Percentiles rank a stretch among this genome's conserved stretches.
These are phyloP conservation scores for Naganishia albida DNA, from an alignment of 1,284 basidiomycete species.

Conservation along the genomic window DNA sequence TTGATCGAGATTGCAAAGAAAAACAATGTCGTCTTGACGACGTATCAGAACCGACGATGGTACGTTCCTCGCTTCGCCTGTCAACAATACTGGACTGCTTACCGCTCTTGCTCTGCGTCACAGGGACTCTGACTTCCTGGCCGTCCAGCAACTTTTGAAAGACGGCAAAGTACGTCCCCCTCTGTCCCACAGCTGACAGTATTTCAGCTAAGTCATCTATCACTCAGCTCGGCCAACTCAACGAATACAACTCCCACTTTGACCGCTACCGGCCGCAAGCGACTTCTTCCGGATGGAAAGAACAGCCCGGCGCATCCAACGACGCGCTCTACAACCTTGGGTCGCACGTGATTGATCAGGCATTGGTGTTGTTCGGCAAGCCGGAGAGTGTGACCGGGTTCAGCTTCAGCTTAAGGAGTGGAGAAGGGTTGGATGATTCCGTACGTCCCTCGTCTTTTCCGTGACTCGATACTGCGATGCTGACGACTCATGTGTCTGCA, in stretches of 20 bases:
- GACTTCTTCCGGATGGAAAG: constrained; percentile 54
- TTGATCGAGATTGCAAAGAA: constrained; percentile 66
- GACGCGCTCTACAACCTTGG: constrained; percentile 57
- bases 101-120: background rate
- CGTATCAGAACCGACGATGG: constrained; percentile 80
- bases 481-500: constrained; percentile 24
- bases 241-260: constrained; percentile 57
- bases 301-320: constrained; percentile 51
- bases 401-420: constrained; percentile 60
- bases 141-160: constrained; percentile 66
- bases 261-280: constrained; percentile 75
- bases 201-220: background rate
- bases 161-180: constrained; percentile 59
- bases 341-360: constrained; percentile 59
- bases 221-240: constrained; percentile 42
- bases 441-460: constrained; percentile 63
- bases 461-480: constrained; percentile 54
- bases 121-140: constrained; percentile 66
- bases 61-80: constrained; percentile 57
- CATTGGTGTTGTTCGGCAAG: constrained; percentile 71
- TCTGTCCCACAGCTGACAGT: background rate
- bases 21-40: constrained; percentile 66
- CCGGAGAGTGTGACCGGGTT: constrained; percentile 70
- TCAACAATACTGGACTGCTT: constrained; percentile 34
- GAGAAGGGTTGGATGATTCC: constrained; percentile 48